Conservation (phyloP, 495 filamentous ascomycete genomes). For the Aspergillus baeticus region DNA sequence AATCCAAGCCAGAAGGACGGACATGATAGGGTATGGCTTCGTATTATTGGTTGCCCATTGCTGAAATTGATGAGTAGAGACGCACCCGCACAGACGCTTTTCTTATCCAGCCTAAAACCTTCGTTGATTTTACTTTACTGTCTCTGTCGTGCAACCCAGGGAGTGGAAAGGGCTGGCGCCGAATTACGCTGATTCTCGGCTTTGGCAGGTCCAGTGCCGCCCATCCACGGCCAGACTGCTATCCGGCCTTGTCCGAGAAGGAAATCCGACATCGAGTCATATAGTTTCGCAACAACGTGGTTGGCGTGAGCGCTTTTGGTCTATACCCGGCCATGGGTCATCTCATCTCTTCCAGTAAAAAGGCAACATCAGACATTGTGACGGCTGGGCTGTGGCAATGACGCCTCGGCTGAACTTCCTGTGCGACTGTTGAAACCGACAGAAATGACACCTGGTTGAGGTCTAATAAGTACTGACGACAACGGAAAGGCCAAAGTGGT, state of each 20-base stretch:
- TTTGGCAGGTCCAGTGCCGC: neutral
- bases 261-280: neutral
- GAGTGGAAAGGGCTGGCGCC: neutral
- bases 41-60: neutral
- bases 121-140: neutral
- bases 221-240: neutral
- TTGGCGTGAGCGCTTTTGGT: neutral
- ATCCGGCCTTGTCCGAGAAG: neutral
- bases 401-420: neutral
- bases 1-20: neutral
- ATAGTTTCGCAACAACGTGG: neutral
- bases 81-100: conserved; percentile 2
- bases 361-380: neutral
- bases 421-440: neutral
- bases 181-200: neutral
- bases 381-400: neutral
- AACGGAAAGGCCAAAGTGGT: neutral
- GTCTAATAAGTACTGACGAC: neutral
- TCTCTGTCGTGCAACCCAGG: conserved; percentile 4
- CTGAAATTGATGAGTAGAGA: conserved; percentile 5
- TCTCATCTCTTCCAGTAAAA: neutral
- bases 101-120: neutral
- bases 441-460: neutral
- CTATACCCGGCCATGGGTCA: neutral
- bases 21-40: neutral